Base-by-base conservation (phyloP, 1,284 basidiomycete genomes). In the Rhizoctonia solani region DNA sequence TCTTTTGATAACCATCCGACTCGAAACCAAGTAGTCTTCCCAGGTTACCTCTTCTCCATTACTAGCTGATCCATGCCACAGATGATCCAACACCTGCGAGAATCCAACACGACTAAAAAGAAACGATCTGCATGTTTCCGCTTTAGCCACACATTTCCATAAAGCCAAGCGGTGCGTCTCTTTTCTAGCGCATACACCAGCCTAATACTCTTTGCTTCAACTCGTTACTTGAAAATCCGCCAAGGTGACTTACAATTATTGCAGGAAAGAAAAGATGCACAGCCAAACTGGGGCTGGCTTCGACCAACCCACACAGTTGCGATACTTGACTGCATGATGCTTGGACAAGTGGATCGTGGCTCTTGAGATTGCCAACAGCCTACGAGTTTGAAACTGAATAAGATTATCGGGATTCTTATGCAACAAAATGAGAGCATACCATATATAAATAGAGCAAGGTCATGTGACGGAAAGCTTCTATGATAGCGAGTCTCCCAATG, bases 401-500 rank as follows among this genome's bases (percentile, higher is more conserved):
- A 34, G 11, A 34, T 34, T 34, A 21, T n/a, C 13, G 21, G 3
- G 16, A 19, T 16, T n/a, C 25, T 8, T n/a, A n/a, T 16, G n/a
- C 41, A 44, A 44, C 41, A 16, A 34, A 11, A 11, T 14, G 21
- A 6, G 27, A 9, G 25, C 59, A 37, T 13, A 44, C 59, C 59
- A 65, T 65, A 16, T 53, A 65, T 13, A 53, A 23, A n/a, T 65
- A 53, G 23, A 53, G 30, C 8, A 65, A 49, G 19, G 50, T 14
- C n/a, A 27, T 44, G 49, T 65, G 59, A 9, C 59, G 59, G 37
- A 34, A 65, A 37, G 32, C 39, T 37, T 65, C 59, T 11, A 53
- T 34, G 21, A 42, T 27, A 19, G 59, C 47, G 4, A 52, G 21
- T 11, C 27, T 32, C n/a, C 47, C 59, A 16, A 52, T 44, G 19